Conservation (phyloP, 176 grass and related monocot species). For the Rhynchospora tenuis region DNA sequence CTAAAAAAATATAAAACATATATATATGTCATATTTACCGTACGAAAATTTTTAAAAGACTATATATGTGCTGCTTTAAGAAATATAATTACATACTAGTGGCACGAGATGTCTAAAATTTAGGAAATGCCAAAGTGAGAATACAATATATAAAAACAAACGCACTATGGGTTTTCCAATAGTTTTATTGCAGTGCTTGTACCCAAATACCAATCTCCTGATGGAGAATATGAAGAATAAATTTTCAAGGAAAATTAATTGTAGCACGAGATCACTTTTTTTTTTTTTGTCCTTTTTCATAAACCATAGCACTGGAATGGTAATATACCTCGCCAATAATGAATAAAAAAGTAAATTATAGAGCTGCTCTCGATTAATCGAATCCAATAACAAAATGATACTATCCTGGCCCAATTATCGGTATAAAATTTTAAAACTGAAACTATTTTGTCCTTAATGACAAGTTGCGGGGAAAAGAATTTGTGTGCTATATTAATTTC, state of each 20-base stretch:
- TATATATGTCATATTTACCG: too few relatives aligned
- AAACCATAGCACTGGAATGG: too few relatives aligned
- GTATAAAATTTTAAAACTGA: background rate
- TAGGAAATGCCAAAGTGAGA: too few relatives aligned
- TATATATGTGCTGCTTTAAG: too few relatives aligned
- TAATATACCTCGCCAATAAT: too few relatives aligned
- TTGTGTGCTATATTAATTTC: background rate
- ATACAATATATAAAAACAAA: background rate
- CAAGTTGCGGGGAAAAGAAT: background rate
- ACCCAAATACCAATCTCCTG: background rate
- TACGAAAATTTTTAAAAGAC: too few relatives aligned
- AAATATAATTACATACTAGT: too few relatives aligned
- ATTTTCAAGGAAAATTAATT: background rate
- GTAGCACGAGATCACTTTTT: background rate
- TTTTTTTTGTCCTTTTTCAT: background rate
- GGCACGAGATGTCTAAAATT: too few relatives aligned
- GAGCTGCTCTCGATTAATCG: background rate
- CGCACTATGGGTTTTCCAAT: background rate
- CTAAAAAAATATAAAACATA: too few relatives aligned
- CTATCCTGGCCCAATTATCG: background rate
- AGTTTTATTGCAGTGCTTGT: background rate
- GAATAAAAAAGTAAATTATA: background rate
- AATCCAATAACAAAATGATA: background rate
- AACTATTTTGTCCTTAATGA: background rate
- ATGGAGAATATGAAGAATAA: background rate